phyloP scores from a whole-genome alignment of 2,329 filamentous ascomycete species.

The Neophaeococcomyces aloes region DNA sequence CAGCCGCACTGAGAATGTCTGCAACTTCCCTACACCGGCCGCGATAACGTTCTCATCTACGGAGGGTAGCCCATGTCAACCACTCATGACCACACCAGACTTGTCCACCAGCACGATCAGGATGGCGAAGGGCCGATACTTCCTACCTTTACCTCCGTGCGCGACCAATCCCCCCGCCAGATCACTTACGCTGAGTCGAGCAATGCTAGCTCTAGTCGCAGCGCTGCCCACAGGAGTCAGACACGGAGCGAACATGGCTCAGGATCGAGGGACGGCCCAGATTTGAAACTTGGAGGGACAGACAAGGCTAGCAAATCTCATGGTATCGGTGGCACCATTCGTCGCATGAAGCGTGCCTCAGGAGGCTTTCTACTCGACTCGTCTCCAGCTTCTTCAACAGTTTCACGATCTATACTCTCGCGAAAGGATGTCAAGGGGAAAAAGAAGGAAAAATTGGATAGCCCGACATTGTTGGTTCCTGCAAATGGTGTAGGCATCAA shows the following conservation, averaged over 20 bases:
- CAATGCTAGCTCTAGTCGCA: slow-evolving; percentile 5
- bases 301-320: slow-evolving; percentile 2
- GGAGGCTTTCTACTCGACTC: slow-evolving; percentile 39
- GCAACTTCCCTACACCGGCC: background rate
- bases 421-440: slow-evolving; percentile 28
- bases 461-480: slow-evolving; percentile 23
- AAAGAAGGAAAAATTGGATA: slow-evolving; percentile 32
- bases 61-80: slow-evolving; percentile 6
- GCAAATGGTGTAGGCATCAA: slow-evolving; percentile 30
- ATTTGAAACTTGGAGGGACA: slow-evolving; percentile 8
- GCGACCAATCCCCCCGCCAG: slow-evolving; percentile 2
- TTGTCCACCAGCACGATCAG: too few species aligned
- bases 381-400: slow-evolving; percentile 26
- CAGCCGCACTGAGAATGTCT: too few species aligned
- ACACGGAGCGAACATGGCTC: slow-evolving; percentile 2
- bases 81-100: slow-evolving; percentile 3
- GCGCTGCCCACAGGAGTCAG: slow-evolving; percentile 7
- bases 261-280: slow-evolving; percentile 10
- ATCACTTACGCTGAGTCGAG: slow-evolving; percentile 2
- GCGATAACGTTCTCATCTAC: slow-evolving; percentile 1
- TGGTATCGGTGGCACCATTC: slow-evolving; percentile 1
- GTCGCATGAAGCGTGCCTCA: slow-evolving; percentile 19
- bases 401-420: slow-evolving; percentile 23
- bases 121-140: slow-evolving; percentile 12
- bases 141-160: slow-evolving; percentile 15